Evolutionary conservation across 371 early-diverging fungal genomes (phyloP).

Genomic region (Rhizopus delemar): DNA sequence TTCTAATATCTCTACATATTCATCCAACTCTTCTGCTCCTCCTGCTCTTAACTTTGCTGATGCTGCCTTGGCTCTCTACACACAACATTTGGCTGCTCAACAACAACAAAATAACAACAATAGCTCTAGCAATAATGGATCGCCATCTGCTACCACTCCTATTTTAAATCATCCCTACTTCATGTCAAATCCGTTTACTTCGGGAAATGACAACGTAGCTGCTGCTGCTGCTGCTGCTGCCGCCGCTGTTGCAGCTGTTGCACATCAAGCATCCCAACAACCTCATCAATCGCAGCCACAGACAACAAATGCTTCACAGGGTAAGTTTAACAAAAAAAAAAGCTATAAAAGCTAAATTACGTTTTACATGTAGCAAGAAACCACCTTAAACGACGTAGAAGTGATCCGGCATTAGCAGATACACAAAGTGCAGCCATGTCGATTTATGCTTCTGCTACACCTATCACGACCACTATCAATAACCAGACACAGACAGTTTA

Average conservation of each 20-base stretch:
- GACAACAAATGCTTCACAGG: background rate
- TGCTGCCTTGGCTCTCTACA: conserved; percentile 46
- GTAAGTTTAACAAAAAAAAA: background rate
- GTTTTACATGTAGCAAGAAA: background rate
- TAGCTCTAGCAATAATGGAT: background rate
- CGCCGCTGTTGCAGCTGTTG: conserved; percentile 6
- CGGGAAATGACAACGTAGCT: conserved; percentile 25
- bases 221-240: conserved; percentile 14
- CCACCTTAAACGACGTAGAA: conserved; percentile 42
- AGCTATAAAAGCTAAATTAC: background rate
- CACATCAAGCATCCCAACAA: conserved; percentile 14
- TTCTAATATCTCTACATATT: background rate
- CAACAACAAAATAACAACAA: conserved; percentile 5
- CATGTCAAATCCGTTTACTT: conserved; percentile 24
- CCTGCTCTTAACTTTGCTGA: conserved; percentile 39
- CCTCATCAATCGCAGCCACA: background rate
- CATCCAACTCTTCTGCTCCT: conserved; percentile 6
- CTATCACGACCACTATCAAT: conserved; percentile 52
- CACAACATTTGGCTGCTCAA: conserved; percentile 25
- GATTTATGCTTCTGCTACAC: conserved; percentile 51
- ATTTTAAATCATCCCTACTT: conserved; percentile 29
- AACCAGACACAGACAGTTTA: conserved; percentile 54
- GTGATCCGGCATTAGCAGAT: conserved; percentile 49
- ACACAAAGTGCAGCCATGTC: conserved; percentile 54
- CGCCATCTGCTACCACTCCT: conserved; percentile 14